Conservation (phyloP, 225 moss, liverwort and hornwort species). For the Thuidium tamariscinum region DNA sequence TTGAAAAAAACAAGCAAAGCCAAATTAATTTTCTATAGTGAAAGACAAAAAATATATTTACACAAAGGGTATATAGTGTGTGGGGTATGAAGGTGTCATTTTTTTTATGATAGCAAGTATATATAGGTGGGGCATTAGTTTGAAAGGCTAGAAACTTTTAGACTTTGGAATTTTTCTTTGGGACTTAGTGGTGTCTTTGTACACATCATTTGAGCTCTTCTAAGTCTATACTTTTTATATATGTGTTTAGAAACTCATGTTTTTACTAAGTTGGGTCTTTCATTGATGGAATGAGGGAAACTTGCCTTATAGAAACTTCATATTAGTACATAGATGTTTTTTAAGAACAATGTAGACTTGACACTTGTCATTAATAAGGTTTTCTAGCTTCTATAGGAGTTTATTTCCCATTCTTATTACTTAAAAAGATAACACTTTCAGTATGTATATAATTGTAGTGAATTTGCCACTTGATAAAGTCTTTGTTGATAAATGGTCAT, state of each 20-base stretch:
- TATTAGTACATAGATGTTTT: neutral
- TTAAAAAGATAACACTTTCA: neutral
- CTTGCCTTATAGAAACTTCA: neutral
- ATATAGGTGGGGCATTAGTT: rapidly evolving
- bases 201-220: neutral
- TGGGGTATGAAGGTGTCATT: neutral
- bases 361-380: rapidly evolving
- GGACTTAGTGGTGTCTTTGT: neutral
- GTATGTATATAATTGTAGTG: neutral
- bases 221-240: neutral
- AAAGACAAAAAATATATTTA: neutral
- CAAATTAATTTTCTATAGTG: no score
- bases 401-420: neutral
- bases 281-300: rapidly evolving
- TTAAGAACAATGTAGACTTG: neutral
- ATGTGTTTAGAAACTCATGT: neutral
- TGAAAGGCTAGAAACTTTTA: neutral
- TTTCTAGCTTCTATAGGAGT: neutral
- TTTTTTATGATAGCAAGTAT: neutral
- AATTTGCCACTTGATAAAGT: neutral
- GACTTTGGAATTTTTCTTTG: neutral
- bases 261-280: neutral
- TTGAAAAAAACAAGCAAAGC: rapidly evolving
- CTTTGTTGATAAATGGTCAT: rapidly evolving
- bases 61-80: rapidly evolving